Evolutionary conservation across 164 flowering plant species (phyloP).

Genomic region (Nymphaea colorata): DNA sequence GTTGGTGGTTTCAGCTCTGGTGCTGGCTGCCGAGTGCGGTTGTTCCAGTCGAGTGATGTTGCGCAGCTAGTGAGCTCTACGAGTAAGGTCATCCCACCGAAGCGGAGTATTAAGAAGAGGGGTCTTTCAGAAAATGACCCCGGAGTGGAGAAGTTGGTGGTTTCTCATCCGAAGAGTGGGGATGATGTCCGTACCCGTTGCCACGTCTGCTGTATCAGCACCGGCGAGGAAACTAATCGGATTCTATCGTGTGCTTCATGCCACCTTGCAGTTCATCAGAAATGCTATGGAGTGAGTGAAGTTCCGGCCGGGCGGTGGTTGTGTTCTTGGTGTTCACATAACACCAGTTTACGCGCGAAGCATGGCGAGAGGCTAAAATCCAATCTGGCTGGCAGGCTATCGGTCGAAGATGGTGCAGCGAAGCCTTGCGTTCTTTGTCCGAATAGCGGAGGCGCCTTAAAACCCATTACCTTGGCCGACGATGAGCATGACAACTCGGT

Average conservation of each 20-base stretch:
- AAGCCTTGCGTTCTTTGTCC: constrained; percentile 77
- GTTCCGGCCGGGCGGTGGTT: constrained; percentile 43
- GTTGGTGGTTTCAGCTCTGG: neutral
- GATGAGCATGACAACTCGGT: constrained; percentile 17
- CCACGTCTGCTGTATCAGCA: constrained; percentile 55
- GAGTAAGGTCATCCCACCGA: constrained; percentile 50
- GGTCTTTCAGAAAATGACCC: constrained; percentile 54
- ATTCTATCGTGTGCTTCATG: constrained; percentile 61
- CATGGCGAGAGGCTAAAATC: neutral
- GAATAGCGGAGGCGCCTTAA: constrained; percentile 72
- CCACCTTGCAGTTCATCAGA: constrained; percentile 60
- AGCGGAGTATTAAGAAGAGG: constrained; percentile 80
- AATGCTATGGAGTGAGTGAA: constrained; percentile 76
- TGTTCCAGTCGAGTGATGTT: constrained; percentile 16
- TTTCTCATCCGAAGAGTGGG: constrained; percentile 37
- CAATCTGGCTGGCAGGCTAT: constrained; percentile 4
- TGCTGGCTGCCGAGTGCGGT: constrained; percentile 3
- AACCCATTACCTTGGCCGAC: constrained; percentile 29
- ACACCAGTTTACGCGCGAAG: neutral
- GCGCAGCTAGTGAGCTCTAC: constrained; percentile 73
- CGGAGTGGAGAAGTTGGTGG: constrained; percentile 60
- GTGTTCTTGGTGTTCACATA: constrained; percentile 65
- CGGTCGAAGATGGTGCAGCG: neutral
- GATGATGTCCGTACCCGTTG: constrained; percentile 28
- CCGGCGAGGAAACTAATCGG: constrained; percentile 22